Conservation (phyloP, 495 filamentous ascomycete species). For the Penicillium verhagenii region DNA sequence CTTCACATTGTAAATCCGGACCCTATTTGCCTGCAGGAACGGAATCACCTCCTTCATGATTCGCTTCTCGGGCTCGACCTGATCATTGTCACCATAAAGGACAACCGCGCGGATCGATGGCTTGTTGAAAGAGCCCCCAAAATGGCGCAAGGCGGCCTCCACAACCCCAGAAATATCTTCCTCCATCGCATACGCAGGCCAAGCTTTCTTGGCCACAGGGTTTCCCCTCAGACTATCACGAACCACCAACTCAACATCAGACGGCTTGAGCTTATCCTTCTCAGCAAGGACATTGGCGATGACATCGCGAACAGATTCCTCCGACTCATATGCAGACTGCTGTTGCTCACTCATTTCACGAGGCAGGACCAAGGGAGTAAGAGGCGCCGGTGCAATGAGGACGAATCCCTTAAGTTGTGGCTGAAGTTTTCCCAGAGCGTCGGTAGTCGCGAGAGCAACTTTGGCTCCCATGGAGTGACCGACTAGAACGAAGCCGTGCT, state of each 20-base stretch:
- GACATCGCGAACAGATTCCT: constrained; percentile 30
- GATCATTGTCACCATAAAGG: constrained; percentile 31
- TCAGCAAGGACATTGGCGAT: constrained; percentile 36
- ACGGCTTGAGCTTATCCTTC: constrained; percentile 11
- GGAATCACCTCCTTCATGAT: constrained; percentile 27
- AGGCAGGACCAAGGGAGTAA: constrained; percentile 30
- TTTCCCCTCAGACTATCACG: constrained; percentile 32
- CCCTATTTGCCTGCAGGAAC: constrained; percentile 13
- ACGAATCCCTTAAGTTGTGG: constrained; percentile 29
- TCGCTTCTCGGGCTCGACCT: constrained; percentile 34
- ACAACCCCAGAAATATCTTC: constrained; percentile 33
- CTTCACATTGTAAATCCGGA: constrained; percentile 6
- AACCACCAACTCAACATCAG: constrained; percentile 24
- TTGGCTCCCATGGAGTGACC: constrained; percentile 48
- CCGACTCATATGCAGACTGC: constrained; percentile 29
- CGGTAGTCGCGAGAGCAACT: constrained; percentile 33
- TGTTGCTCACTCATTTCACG: constrained; percentile 38
- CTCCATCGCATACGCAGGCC: constrained; percentile 40
- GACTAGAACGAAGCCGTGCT: constrained; percentile 32
- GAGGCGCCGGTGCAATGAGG: constrained; percentile 37
- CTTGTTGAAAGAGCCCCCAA: neutral
- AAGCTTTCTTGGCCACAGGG: constrained; percentile 32
- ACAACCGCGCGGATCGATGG: constrained; percentile 18
- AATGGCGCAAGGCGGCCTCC: neutral
- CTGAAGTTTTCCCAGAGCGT: constrained; percentile 4